Evolutionary conservation across 768 basidiomycete species (phyloP).

Genomic region (Pleurotus tuoliensis): DNA sequence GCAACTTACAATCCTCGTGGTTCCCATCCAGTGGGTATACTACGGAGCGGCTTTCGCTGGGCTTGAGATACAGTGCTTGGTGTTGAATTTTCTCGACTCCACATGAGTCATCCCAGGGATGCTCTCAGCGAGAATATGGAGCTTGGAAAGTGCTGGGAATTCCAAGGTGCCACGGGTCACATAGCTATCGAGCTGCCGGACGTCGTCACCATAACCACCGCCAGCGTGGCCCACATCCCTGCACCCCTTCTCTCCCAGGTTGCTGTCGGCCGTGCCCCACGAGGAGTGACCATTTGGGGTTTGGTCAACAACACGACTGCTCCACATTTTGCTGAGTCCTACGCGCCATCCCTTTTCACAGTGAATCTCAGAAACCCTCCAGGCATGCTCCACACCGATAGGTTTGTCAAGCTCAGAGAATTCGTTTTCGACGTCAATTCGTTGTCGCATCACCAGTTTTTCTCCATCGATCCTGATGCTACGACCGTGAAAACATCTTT

Average conservation of each 20-base stretch:
- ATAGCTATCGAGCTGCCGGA: neutral
- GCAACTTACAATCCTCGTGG: neutral
- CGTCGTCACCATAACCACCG: neutral
- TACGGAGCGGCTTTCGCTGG: neutral
- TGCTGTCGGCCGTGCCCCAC: neutral
- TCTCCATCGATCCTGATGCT: neutral
- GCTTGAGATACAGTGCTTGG: neutral
- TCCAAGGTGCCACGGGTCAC: neutral
- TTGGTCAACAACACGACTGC: neutral
- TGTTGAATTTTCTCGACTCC: neutral
- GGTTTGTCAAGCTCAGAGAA: neutral
- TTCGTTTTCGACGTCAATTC: neutral
- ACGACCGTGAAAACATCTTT: neutral
- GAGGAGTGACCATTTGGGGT: neutral
- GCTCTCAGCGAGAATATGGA: neutral
- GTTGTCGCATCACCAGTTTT: neutral
- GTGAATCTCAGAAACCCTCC: neutral
- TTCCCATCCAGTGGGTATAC: neutral
- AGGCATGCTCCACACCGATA: neutral
- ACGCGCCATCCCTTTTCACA: neutral
- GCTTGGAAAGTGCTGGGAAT: neutral
- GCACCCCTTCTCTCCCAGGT: neutral
- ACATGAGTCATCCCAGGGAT: neutral
- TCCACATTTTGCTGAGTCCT: neutral
- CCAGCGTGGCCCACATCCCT: neutral